Base-by-base conservation (phyloP, 1,284 basidiomycete genomes). In the Caloboletus firmus region DNA sequence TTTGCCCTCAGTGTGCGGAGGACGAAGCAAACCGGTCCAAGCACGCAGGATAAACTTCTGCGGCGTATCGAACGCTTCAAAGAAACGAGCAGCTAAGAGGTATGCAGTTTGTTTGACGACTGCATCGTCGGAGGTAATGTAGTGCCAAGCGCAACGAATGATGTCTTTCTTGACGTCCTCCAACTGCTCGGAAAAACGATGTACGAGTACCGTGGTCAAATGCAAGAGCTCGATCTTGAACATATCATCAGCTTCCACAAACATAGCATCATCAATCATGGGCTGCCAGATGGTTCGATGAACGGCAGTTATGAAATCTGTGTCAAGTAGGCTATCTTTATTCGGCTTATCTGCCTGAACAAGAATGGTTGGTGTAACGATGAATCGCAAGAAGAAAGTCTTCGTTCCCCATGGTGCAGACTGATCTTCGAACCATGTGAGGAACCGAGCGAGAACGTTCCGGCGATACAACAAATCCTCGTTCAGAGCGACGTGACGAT, bases 101-200 rank as follows among this genome's bases (percentile, higher is more conserved):
- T 96, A 96, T 0, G 95, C 92, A 24, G 92, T 92, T 68, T 98
- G 94, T 73, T 95, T 97, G 64, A 98, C 93, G 7, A 95, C 87
- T 4, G 89, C 83, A 68, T 98, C 95, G 43, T 95, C 93, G 51
- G 81, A 84, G 28, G 81, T 84, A 62, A 97, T 90, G 63, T 90
- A 92, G 65, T 89, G 83, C 95, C 95, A 98, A 13, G 94, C 93
- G 54, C 93, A 92, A 70, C 92, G 95, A 79, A 99, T 96, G 58
- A 98, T 89, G 62, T 97, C 94, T 72, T 96, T 98, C 71, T 92
- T 87, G 39, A 84, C 84, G 49, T 93, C 88, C 54, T 85, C 85
- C 42, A 98, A 80, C 30, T 92, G 74, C 28, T 85, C 77, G 2
- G 87, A 82, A 62, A 92, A 95, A 65, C 91, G 81, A 62, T 96